phyloP scores from a whole-genome alignment of 1,284 basidiomycete species.

The Moniliella sp. region DNA sequence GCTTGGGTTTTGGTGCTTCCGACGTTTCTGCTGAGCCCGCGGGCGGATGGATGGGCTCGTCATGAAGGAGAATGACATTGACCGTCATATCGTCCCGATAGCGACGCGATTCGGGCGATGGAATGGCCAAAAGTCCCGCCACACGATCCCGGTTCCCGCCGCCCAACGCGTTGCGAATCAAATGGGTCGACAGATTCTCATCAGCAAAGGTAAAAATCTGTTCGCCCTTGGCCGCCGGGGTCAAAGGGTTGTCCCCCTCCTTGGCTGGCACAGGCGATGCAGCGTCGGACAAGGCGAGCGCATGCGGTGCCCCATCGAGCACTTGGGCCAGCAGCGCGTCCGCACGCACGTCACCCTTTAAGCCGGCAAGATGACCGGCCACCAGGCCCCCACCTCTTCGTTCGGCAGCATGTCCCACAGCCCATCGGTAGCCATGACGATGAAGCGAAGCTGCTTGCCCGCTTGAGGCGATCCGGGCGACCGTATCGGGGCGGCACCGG shows the following conservation, averaged over 20 bases:
- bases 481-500: neutral
- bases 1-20: too few species aligned
- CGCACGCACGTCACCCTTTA: slow-evolving; percentile 18
- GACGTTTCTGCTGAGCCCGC: too few species aligned
- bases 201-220: slow-evolving; percentile 39
- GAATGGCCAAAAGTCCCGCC: slow-evolving; percentile 58
- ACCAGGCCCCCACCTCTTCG: slow-evolving; percentile 73
- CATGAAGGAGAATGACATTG: too few species aligned
- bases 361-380: slow-evolving; percentile 25
- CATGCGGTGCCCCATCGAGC: neutral
- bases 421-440: slow-evolving; percentile 78
- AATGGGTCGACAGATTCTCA: slow-evolving; percentile 63
- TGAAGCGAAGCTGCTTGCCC: slow-evolving; percentile 21
- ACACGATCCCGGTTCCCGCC: slow-evolving; percentile 54
- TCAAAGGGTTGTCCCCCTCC: slow-evolving; percentile 13
- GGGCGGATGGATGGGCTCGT: too few species aligned
- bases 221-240: slow-evolving; percentile 11
- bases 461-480: slow-evolving; percentile 1
- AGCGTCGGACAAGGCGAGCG: neutral
- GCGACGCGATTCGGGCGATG: slow-evolving; percentile 47
- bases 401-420: slow-evolving; percentile 85
- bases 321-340: slow-evolving; percentile 12
- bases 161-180: slow-evolving; percentile 80
- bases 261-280: neutral
- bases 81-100: slow-evolving; percentile 26